Evolutionary conservation across 495 filamentous ascomycete species (phyloP), one percentile per base, ranked within the genome.

Genomic region (Trichocladium uniseriatum): DNA sequence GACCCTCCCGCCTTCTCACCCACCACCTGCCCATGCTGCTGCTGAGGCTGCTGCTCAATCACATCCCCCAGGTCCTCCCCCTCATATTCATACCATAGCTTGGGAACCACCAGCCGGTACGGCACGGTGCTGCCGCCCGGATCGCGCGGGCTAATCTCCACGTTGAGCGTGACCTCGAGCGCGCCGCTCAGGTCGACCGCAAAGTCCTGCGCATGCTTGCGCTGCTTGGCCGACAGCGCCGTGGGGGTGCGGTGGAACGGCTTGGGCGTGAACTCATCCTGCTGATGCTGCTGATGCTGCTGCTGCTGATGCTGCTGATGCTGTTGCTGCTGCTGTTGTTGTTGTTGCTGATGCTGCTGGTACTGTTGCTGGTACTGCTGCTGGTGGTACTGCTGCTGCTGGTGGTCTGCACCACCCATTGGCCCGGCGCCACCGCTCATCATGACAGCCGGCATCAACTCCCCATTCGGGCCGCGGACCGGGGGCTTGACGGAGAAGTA

Each of bases 81-180:
- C 22, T 73, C 61, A 45, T 71, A 64, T 24, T 75, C 69, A 46
- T 78, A 79, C 68, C 69, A 77, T 21, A 98, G 69, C 45, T 78
- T 78, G 6, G 92, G 92, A 10, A 98, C 83, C 0, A 96, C 76
- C 20, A 97, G 64, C 18, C 89, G 75, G 62, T 98, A 98, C 27
- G 88, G 84, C 38, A 79, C 77, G 2, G 92, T 98, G 55, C 83
- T 84, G n/a, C 92, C 94, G 0, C 83, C 77, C 0, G 94, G 92
- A 57, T 97, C 87, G 49, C 78, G 77, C 22, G 84, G 79, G 55
- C 80, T 86, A 54, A 96, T 78, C 68, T 98, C 92, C 56, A 92
- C 78, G 55, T 94, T 91, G 22, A 98, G 64, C 9, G 76, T 82
- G 22, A 98, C 80, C 43, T 95, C 88, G 19, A 98, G 71, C 2